Base-by-base conservation (phyloP, 1,284 basidiomycete genomes). In the Sparassis latifolia region DNA sequence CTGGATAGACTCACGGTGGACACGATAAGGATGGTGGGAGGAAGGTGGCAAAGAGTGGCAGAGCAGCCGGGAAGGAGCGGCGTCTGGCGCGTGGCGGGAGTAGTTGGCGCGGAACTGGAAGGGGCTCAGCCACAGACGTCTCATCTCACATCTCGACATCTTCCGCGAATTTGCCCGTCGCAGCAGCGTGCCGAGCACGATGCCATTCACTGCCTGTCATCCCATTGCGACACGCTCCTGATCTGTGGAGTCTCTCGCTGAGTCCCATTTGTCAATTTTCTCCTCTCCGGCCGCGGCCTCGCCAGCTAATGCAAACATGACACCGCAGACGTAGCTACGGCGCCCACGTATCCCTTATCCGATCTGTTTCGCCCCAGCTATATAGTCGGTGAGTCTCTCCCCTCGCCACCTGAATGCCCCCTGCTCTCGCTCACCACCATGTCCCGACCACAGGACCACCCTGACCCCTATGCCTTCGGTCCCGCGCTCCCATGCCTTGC, bases 401-500 rank as follows among this genome's bases (percentile, higher is more conserved):
- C 5, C 33, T 33, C 27, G 7, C n/a, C 33, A 33, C 45, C 9
- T 27, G 33, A 38, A 44, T 46, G 31, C 42, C 28, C 47, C 32
- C 47, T n/a, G 28, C 30, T 30, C 33, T 44, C 43, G 20, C 44
- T 44, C 42, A 38, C 1, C 47, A 39, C 44, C 29, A 27, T 10
- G 27, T 30, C 5, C 45, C 28, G 10, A 10, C n/a, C 45, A 10
- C 5, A 31, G 46, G 50, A 35, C 42, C 20, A 32, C 42, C 38
- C 32, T 44, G 44, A 29, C 32, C 37, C 38, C 46, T 52, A 52
- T 47, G 44, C 51, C 49, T 51, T 38, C n/a, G 7, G n/a, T n/a
- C n/a, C 35, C 7, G n/a, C 9, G n/a, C 35, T 38, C 35, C 7
- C 9, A 38, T 9, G 35, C 35, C 35, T 38, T 38, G 9, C n/a